A percentile compares a stretch with the other conserved stretches of the same genome.
phyloP scores from a whole-genome alignment of 2,329 filamentous ascomycete species.

The Ceratocystis alfenasii region DNA sequence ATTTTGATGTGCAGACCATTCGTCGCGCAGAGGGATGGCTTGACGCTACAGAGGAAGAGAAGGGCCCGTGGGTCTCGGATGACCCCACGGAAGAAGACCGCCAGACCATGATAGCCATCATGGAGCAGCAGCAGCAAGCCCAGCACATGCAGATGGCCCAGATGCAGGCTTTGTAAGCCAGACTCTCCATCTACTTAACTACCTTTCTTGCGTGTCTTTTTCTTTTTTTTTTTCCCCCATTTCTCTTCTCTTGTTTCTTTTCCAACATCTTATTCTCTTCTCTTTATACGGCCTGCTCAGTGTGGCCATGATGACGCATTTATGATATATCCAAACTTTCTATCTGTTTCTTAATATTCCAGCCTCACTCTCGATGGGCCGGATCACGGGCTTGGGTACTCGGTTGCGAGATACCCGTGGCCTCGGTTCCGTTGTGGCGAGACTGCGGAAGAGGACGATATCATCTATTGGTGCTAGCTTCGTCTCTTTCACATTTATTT shows the following conservation, averaged over 20 bases:
- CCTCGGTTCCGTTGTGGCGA: not conserved
- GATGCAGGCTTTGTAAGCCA: conserved; percentile 3
- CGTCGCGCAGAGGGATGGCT: conserved; percentile 77
- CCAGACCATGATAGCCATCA: conserved; percentile 39
- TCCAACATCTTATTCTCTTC: conserved; percentile 1
- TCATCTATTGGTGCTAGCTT: conserved; percentile 1
- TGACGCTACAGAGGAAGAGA: conserved; percentile 70
- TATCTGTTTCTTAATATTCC: conserved; percentile 10
- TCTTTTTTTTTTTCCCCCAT: conserved; percentile 9
- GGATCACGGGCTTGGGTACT: conserved; percentile 1
- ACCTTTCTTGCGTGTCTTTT: conserved; percentile 9
- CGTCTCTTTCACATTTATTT: not conserved
- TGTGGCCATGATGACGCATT: conserved; percentile 10
- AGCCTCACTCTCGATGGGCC: not conserved
- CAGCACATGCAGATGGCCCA: conserved; percentile 1
- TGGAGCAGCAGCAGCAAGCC: conserved; percentile 5
- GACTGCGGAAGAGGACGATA: not conserved
- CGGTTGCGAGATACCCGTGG: conserved; percentile 4
- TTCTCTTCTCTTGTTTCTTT: conserved; percentile 20
- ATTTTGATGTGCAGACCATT: conserved; percentile 82
- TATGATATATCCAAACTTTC: not conserved
- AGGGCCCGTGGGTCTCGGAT: conserved; percentile 69
- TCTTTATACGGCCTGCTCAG: conserved; percentile 2
- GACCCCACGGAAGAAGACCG: conserved; percentile 53
- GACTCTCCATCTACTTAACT: not conserved